Conservation (phyloP, 768 basidiomycete species). For the Epithele typhae region DNA sequence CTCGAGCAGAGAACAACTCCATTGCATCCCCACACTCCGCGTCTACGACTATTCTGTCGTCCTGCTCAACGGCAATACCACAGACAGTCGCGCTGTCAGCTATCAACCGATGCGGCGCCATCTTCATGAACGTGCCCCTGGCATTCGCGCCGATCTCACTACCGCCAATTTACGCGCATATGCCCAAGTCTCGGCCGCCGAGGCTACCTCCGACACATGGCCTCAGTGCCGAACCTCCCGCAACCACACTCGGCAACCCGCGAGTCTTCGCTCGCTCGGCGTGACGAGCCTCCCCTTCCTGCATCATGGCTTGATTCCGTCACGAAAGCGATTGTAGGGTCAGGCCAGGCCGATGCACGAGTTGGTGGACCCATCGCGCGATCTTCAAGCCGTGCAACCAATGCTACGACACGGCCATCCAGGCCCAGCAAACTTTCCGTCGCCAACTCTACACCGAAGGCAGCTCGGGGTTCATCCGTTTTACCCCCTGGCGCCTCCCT, state of each 20-base stretch:
- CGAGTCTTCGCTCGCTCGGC: constrained; percentile 7
- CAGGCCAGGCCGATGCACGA: constrained; percentile 43
- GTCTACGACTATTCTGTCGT: constrained; percentile 15
- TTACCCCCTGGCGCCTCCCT: constrained; percentile 14
- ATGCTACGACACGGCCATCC: constrained; percentile 19
- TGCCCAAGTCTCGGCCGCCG: constrained; percentile 42
- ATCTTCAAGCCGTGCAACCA: constrained; percentile 12
- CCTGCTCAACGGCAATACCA: constrained; percentile 8
- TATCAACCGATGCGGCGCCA: constrained; percentile 13
- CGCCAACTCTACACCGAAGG: constrained; percentile 24
- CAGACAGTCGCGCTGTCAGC: constrained; percentile 14
- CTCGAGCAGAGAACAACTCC: constrained; percentile 2
- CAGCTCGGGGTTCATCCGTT: constrained; percentile 12
- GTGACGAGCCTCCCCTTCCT: constrained; percentile 49
- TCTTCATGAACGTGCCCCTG: constrained; percentile 11
- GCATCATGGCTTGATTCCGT: constrained; percentile 69
- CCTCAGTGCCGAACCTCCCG: constrained; percentile 48
- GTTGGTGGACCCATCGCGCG: constrained; percentile 34
- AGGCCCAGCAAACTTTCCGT: constrained; percentile 22
- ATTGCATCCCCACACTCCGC: constrained; percentile 12
- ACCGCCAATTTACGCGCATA: constrained; percentile 19
- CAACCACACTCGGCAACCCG: constrained; percentile 7
- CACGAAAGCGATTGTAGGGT: constrained; percentile 55
- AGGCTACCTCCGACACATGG: constrained; percentile 72
- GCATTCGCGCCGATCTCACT: constrained; percentile 15